Conservation (phyloP, 2,329 filamentous ascomycete genomes). For the Fusarium redolens region DNA sequence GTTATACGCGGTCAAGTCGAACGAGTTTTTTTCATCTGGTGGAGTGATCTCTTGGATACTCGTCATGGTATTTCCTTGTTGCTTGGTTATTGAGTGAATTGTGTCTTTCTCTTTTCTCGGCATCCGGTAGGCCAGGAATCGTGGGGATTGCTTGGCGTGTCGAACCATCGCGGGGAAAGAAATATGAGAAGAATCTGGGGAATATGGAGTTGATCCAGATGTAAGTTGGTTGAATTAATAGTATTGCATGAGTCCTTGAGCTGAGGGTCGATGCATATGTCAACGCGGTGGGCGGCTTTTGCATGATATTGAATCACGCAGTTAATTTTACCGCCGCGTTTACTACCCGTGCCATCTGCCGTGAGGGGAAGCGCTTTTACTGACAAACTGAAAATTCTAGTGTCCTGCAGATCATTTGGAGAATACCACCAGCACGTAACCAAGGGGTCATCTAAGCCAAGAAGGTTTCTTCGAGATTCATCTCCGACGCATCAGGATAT, state of each 20-base stretch:
- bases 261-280: too few species aligned
- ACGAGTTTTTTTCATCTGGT: slow-evolving; percentile 7
- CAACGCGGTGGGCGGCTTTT: not conserved
- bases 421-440: not conserved
- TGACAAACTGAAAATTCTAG: not conserved
- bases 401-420: not conserved
- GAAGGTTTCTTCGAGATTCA: not conserved
- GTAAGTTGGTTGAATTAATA: not conserved
- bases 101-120: not conserved
- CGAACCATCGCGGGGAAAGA: not conserved
- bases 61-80: slow-evolving; percentile 2
- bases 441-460: not conserved
- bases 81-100: not conserved
- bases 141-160: not conserved
- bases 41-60: slow-evolving; percentile 11
- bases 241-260: fast-evolving
- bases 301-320: not conserved
- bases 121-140: not conserved
- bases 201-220: not conserved
- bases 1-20: not conserved
- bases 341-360: not conserved
- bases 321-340: not conserved
- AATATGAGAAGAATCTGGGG: not conserved
- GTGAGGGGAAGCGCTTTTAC: not conserved
- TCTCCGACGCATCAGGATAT: not conserved